Percentiles rank a stretch among this genome's conserved stretches.
phyloP scores from a whole-genome alignment of 176 grass and related monocot species.

The Triticum monococcum region DNA sequence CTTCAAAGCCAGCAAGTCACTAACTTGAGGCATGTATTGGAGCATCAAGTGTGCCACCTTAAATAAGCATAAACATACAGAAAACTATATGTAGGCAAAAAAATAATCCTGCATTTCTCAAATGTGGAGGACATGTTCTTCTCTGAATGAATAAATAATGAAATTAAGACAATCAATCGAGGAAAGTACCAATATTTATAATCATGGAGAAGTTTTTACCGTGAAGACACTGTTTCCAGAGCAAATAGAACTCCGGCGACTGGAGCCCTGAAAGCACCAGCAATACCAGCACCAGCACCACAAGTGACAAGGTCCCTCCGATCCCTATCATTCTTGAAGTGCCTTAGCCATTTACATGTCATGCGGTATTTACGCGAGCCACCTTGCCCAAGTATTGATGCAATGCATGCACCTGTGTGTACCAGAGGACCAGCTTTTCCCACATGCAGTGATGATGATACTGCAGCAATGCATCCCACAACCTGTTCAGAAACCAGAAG shows the following conservation, averaged over 20 bases:
- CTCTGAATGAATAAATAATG: neutral
- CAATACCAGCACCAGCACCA: conserved; percentile 82
- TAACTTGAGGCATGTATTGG: neutral
- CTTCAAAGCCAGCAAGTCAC: neutral
- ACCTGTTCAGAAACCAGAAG: conserved; percentile 52
- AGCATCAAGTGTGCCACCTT: neutral
- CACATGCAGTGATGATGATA: conserved; percentile 87
- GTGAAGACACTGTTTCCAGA: conserved; percentile 86
- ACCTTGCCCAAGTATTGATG: conserved; percentile 85
- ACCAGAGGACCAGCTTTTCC: conserved; percentile 96
- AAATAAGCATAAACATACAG: conserved; percentile 12
- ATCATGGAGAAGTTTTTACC: conserved; percentile 52
- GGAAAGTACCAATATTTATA: neutral
- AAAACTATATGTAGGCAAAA: neutral
- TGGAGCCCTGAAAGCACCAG: conserved; percentile 87
- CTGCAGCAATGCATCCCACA: conserved; percentile 81
- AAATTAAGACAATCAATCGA: neutral
- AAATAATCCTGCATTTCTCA: conserved; percentile 10
- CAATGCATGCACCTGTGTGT: conserved; percentile 82
- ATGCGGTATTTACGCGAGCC: conserved; percentile 73
- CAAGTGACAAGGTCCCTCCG: conserved; percentile 91
- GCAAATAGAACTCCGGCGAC: conserved; percentile 93
- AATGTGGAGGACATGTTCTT: neutral
- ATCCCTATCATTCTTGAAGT: conserved; percentile 96
- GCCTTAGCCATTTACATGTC: conserved; percentile 83